Conservation (phyloP, 257 asterid species). For the Jaltomata sinuosa region DNA sequence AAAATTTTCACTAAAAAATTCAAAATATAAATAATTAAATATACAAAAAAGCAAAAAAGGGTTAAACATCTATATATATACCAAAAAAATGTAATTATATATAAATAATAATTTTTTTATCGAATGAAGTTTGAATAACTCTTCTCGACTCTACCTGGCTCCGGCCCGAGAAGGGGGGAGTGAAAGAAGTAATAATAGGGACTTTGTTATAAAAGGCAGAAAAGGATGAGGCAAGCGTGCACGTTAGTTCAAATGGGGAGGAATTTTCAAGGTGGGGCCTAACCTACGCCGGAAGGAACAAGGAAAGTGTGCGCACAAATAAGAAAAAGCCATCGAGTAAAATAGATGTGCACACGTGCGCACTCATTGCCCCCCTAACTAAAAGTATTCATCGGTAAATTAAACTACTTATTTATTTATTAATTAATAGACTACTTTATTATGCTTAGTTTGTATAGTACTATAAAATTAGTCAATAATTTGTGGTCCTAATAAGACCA, state of each 20-base stretch:
- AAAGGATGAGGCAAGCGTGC: constrained; percentile 32
- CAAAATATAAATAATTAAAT: too few relatives aligned
- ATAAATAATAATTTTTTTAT: too few relatives aligned
- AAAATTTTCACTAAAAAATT: too few relatives aligned
- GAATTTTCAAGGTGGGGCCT: constrained; percentile 36
- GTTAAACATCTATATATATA: too few relatives aligned
- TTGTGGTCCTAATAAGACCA: constrained; percentile 4
- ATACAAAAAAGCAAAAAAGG: too few relatives aligned
- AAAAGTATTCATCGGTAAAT: constrained; percentile 33
- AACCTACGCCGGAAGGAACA: background rate
- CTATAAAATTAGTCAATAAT: background rate
- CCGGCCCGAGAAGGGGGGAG: too few relatives aligned
- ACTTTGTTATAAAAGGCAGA: too few relatives aligned
- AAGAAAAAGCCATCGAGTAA: constrained; percentile 12
- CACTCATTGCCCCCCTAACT: constrained; percentile 13
- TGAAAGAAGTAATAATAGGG: too few relatives aligned
- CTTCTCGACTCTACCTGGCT: too few relatives aligned
- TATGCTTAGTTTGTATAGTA: background rate
- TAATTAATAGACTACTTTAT: background rate
- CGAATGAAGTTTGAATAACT: too few relatives aligned
- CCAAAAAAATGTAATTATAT: too few relatives aligned
- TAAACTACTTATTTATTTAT: background rate
- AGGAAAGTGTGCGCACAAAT: constrained; percentile 19
- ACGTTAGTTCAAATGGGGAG: constrained; percentile 27
- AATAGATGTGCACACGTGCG: constrained; percentile 63